Percentiles rank a stretch among this genome's conserved stretches.
These are phyloP conservation scores for Haemoproteus tartakovskyi DNA, from an alignment of 169 alveolate species.

Conservation along the genomic window DNA sequence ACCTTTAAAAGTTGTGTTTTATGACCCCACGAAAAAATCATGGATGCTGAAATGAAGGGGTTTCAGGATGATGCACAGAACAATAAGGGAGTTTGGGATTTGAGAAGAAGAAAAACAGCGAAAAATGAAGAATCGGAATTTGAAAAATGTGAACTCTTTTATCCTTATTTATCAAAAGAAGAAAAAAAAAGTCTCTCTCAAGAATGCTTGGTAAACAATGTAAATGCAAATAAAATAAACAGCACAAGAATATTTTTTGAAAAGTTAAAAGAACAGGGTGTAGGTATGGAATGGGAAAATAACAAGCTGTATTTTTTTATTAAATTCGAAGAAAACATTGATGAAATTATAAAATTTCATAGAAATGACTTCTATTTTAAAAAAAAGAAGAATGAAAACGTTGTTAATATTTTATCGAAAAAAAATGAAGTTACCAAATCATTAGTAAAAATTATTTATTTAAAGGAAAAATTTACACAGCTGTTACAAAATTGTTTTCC, in stretches of 20 bases:
- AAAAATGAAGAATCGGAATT: no score
- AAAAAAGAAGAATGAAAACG: constrained; percentile 2
- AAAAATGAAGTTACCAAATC: constrained; percentile 8
- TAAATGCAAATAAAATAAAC: background rate
- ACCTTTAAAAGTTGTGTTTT: no score
- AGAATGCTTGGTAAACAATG: background rate
- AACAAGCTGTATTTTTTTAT: constrained; percentile 6
- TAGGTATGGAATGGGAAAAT: constrained; percentile 2
- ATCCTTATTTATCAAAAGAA: background rate
- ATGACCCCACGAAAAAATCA: no score
- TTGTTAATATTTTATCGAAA: constrained; percentile 5
- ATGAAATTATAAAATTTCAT: background rate
- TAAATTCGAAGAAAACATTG: constrained; percentile 5
- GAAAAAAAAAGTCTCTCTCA: constrained; percentile 1
- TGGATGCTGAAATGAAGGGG: no score
- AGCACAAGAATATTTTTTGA: constrained; percentile 7
- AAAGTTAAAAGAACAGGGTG: constrained; percentile 8
- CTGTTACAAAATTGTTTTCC: background rate
- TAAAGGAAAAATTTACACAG: background rate
- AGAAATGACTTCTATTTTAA: constrained; percentile 17
- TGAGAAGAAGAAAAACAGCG: no score
- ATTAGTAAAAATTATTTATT: constrained; percentile 5
- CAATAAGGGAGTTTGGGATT: no score
- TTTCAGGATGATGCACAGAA: no score
- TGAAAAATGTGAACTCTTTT: background rate